Percentiles rank a stretch among this genome's conserved stretches.
Conservation (phyloP, 106 monocot genomes). For the Ottelia alismoides region DNA sequence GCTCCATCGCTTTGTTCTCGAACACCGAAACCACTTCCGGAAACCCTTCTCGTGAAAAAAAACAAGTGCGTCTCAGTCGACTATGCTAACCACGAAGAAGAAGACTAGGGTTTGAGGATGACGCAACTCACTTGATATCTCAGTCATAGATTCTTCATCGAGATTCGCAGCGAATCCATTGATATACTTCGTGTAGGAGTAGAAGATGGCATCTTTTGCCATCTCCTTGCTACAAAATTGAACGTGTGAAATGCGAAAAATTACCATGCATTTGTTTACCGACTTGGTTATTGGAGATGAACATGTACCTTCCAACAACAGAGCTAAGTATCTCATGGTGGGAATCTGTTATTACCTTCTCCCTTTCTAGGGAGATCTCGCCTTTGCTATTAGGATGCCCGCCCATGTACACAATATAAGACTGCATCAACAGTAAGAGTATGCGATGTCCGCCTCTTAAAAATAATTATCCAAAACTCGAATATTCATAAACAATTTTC, state of each 20-base stretch:
- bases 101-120: too few relatives aligned
- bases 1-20: slow-evolving; percentile 26
- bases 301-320: slow-evolving; percentile 27
- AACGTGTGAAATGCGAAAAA: background rate
- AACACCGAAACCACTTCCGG: slow-evolving; percentile 45
- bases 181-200: slow-evolving; percentile 56
- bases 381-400: slow-evolving; percentile 3
- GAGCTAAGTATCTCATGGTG: slow-evolving; percentile 39
- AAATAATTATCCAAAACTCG: too few relatives aligned
- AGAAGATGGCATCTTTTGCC: slow-evolving; percentile 49
- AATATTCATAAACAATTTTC: too few relatives aligned
- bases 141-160: slow-evolving; percentile 33
- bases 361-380: background rate
- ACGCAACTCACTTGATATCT: slow-evolving; percentile 26
- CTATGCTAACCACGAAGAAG: too few relatives aligned
- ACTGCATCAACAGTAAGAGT: slow-evolving; percentile 12
- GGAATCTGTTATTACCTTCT: slow-evolving; percentile 9
- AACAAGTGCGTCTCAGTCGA: background rate
- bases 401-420: slow-evolving; percentile 57
- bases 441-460: too few relatives aligned
- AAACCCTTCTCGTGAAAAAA: slow-evolving; percentile 10
- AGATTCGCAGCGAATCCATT: slow-evolving; percentile 72
- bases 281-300: background rate
- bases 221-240: slow-evolving; percentile 29
- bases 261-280: too few relatives aligned